These are phyloP conservation scores for Stachybotrys elegans DNA, from an alignment of 2,329 filamentous ascomycete species.

Conservation along the genomic window DNA sequence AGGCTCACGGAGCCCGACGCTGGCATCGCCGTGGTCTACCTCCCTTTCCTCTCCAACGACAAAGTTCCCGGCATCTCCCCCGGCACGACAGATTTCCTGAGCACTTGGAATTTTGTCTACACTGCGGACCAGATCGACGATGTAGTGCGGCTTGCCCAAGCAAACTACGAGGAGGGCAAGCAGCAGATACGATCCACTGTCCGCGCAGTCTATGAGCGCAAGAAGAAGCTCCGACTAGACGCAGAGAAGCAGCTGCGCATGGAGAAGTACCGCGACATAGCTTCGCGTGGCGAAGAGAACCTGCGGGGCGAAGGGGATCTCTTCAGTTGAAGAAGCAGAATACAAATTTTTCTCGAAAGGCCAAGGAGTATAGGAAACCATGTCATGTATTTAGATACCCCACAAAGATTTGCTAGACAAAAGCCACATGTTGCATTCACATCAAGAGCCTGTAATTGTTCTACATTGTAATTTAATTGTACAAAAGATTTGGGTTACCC, in stretches of 20 bases:
- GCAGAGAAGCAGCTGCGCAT: slow-evolving; percentile 34
- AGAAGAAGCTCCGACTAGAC: slow-evolving; percentile 64
- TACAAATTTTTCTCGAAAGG: background rate
- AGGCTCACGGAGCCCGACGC: slow-evolving; percentile 67
- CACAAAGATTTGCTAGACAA: too few species aligned
- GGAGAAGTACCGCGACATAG: slow-evolving; percentile 38
- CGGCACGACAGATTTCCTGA: slow-evolving; percentile 76
- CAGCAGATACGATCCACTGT: slow-evolving; percentile 75
- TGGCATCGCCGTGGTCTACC: slow-evolving; percentile 84
- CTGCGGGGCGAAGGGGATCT: slow-evolving; percentile 61
- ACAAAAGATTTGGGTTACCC: slow-evolving; percentile 22
- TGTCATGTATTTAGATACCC: slow-evolving; percentile 7
- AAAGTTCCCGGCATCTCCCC: slow-evolving; percentile 80
- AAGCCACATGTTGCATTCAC: too few species aligned
- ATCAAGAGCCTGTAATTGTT: slow-evolving; percentile 27
- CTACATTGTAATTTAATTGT: slow-evolving; percentile 32
- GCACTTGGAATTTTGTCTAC: slow-evolving; percentile 98
- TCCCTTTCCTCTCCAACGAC: slow-evolving; percentile 81
- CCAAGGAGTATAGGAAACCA: background rate
- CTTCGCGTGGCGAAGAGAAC: slow-evolving; percentile 46
- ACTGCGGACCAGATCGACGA: slow-evolving; percentile 84
- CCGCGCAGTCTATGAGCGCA: slow-evolving; percentile 86
- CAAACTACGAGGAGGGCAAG: slow-evolving; percentile 80
- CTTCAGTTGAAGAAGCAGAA: slow-evolving; percentile 42
- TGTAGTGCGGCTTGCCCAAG: slow-evolving; percentile 74